phyloP scores from a whole-genome alignment of 2,329 filamentous ascomycete species.

The Venturia carpophila region DNA sequence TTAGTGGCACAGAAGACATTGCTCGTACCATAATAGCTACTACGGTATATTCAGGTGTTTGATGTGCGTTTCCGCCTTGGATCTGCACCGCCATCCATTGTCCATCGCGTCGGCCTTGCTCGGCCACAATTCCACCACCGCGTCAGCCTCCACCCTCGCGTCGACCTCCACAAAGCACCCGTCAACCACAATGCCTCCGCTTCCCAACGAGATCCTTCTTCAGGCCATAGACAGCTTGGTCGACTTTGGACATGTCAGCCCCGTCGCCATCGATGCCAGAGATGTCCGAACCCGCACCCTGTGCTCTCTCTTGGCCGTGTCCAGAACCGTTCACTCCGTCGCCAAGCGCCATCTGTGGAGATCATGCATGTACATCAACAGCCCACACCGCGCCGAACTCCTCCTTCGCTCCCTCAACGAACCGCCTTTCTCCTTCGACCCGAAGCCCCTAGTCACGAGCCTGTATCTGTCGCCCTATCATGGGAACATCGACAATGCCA shows the following conservation, averaged over 20 bases:
- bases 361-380: constrained; percentile 41
- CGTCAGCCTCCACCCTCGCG: neutral
- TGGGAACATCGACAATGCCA: neutral
- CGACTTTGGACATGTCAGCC: constrained; percentile 16
- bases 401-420: constrained; percentile 32
- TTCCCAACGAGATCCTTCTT: constrained; percentile 28
- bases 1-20: too few species aligned
- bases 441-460: neutral
- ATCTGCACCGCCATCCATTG: neutral
- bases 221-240: constrained; percentile 25
- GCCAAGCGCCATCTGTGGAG: constrained; percentile 39
- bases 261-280: constrained; percentile 30
- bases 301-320: constrained; percentile 41
- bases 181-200: neutral
- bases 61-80: too few species aligned
- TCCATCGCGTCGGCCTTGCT: neutral
- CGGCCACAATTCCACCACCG: neutral
- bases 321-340: constrained; percentile 35
- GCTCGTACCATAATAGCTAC: too few species aligned
- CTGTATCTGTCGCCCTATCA: neutral
- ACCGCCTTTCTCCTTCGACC: constrained; percentile 22
- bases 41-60: too few species aligned
- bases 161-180: neutral
- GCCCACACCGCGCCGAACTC: constrained; percentile 30
- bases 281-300: constrained; percentile 36